Percentiles rank a stretch among this genome's conserved stretches.
Conservation (phyloP, 139 green algal genomes). For the Bryopsis sp. region DNA sequence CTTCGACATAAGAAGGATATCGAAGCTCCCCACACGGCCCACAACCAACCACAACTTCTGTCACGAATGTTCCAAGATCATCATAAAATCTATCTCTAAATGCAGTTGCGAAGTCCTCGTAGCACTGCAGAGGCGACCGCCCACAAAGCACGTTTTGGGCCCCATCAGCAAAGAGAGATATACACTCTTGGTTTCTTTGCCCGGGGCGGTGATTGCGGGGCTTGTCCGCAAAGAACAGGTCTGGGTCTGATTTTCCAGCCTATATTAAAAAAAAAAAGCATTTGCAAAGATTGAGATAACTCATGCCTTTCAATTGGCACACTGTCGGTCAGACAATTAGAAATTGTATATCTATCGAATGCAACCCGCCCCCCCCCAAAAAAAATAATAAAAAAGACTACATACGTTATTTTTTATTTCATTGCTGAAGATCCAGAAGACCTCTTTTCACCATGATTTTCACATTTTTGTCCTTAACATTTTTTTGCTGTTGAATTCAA, state of each 20-base stretch:
- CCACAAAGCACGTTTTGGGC: constrained; percentile 43
- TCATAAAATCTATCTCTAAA: constrained; percentile 46
- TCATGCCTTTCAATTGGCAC: too few relatives aligned
- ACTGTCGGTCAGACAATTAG: too few relatives aligned
- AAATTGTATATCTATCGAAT: too few relatives aligned
- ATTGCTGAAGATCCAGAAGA: too few relatives aligned
- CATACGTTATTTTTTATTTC: too few relatives aligned
- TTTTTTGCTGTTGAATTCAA: too few relatives aligned
- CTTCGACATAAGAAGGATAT: constrained; percentile 43
- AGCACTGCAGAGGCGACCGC: constrained; percentile 62
- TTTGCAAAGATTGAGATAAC: too few relatives aligned
- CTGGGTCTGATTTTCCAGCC: constrained; percentile 60
- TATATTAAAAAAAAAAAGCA: constrained; percentile 22
- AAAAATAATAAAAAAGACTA: too few relatives aligned
- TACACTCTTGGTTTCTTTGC: constrained; percentile 67
- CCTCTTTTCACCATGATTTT: too few relatives aligned
- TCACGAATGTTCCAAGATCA: constrained; percentile 48
- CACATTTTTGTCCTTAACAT: too few relatives aligned
- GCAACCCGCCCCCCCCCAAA: too few relatives aligned
- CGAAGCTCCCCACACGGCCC: constrained; percentile 55
- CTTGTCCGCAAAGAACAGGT: constrained; percentile 79
- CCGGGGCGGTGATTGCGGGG: constrained; percentile 38
- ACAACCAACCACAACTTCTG: constrained; percentile 69
- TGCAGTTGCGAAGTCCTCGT: constrained; percentile 73
- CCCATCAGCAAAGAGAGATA: constrained; percentile 75